These are phyloP conservation scores for Thalassiosira hispida DNA, from an alignment of 352 stramenopile species.

Conservation along the genomic window DNA sequence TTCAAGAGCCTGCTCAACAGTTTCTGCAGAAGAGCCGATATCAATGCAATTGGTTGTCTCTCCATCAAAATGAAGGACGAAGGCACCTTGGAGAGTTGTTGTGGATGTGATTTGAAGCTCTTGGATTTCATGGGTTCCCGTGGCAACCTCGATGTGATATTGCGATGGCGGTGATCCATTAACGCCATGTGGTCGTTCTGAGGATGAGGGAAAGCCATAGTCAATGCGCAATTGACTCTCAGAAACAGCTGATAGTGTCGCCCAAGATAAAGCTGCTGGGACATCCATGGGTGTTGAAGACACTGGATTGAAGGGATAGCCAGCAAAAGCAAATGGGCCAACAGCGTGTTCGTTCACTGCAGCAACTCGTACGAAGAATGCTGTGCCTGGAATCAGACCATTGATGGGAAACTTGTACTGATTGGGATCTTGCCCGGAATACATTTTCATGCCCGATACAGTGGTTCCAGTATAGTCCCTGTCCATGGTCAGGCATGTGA, in stretches of 20 bases:
- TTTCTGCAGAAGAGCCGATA: slow-evolving; percentile 59
- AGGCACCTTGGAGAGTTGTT: slow-evolving; percentile 21
- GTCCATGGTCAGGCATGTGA: slow-evolving; percentile 60
- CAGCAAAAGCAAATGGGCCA: slow-evolving; percentile 56
- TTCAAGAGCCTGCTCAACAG: slow-evolving; percentile 85
- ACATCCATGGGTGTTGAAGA: slow-evolving; percentile 46
- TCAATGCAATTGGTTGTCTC: slow-evolving; percentile 68
- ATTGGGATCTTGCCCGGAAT: slow-evolving; percentile 23
- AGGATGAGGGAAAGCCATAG: slow-evolving; percentile 53
- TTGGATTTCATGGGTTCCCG: slow-evolving; percentile 57
- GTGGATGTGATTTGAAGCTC: slow-evolving; percentile 53
- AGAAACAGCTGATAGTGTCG: slow-evolving; percentile 41
- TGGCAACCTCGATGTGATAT: slow-evolving; percentile 75
- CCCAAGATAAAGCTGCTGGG: slow-evolving; percentile 57
- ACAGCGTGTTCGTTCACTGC: slow-evolving; percentile 74
- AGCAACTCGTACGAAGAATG: slow-evolving; percentile 91
- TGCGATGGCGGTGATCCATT: slow-evolving; percentile 61
- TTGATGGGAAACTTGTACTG: slow-evolving; percentile 81
- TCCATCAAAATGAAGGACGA: slow-evolving; percentile 51
- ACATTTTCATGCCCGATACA: slow-evolving; percentile 58
- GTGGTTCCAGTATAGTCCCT: slow-evolving; percentile 50
- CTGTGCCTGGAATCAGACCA: slow-evolving; percentile 87
- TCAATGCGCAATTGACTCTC: slow-evolving; percentile 58
- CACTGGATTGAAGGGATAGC: slow-evolving; percentile 50
- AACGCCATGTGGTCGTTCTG: slow-evolving; percentile 57